These are phyloP conservation scores for Papiliotrema nemorosa DNA, from an alignment of 1,284 basidiomycete genomes.

Conservation along the genomic window DNA sequence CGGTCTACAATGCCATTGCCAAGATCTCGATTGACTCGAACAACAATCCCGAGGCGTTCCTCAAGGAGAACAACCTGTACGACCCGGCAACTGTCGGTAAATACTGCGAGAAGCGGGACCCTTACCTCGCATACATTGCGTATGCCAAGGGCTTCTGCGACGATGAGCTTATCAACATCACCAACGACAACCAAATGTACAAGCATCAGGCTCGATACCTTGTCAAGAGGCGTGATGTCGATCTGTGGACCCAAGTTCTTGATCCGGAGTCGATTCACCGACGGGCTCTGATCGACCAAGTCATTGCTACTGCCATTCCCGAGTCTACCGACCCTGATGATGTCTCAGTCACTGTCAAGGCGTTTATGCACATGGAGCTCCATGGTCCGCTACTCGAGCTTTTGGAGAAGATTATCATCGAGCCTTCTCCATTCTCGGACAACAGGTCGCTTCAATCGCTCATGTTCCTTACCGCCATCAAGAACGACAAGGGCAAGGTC, in stretches of 20 bases:
- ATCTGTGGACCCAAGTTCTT: constrained; percentile 96
- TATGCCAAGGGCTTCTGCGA: constrained; percentile 99
- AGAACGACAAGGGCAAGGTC: constrained; percentile 98
- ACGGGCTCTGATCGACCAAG: constrained; percentile 92
- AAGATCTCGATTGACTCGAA: constrained; percentile 99
- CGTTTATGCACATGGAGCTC: constrained; percentile 95
- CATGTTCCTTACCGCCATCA: constrained; percentile 90
- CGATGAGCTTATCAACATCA: constrained; percentile 94
- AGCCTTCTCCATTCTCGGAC: constrained; percentile 95
- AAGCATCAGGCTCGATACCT: constrained; percentile 99
- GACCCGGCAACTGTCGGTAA: constrained; percentile 96
- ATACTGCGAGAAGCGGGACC: constrained; percentile 98
- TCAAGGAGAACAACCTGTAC: constrained; percentile 96
- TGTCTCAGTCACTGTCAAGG: constrained; percentile 97
- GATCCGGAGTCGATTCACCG: constrained; percentile 86
- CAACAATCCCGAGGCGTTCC: constrained; percentile 94
- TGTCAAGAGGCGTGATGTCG: constrained; percentile 90
- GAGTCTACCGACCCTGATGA: constrained; percentile 98
- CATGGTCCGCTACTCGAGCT: constrained; percentile 97
- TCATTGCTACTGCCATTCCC: constrained; percentile 89
- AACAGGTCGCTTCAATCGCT: constrained; percentile 95
- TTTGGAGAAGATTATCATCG: constrained; percentile 97
- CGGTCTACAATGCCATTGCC: constrained; percentile 93
- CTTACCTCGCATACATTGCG: constrained; percentile 97
- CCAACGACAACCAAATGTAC: constrained; percentile 99